Conservation (phyloP, 306 rosid species). For the Adenanthera pavonina region DNA sequence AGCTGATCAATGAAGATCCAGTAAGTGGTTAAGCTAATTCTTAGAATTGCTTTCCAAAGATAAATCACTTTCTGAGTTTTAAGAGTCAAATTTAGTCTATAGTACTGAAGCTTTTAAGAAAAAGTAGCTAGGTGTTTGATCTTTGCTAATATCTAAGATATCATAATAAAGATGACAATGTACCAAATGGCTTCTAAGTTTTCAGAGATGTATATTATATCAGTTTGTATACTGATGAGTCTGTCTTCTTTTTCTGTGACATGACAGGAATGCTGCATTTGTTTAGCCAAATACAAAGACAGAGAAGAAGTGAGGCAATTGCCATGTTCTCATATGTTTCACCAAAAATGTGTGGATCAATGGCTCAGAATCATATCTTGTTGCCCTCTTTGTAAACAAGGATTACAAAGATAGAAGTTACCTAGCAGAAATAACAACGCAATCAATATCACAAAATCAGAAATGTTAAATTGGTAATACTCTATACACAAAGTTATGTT, state of each 20-base stretch:
- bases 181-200: neutral
- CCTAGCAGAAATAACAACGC: neutral
- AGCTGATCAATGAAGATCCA: conserved; percentile 58
- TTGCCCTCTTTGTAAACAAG: conserved; percentile 96
- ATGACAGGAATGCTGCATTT: conserved; percentile 91
- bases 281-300: conserved; percentile 80
- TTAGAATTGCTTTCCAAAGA: neutral
- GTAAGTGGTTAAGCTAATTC: conserved; percentile 58
- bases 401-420: conserved; percentile 58
- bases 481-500: neutral
- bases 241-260: conserved; percentile 16
- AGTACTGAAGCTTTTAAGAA: neutral
- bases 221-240: conserved; percentile 15
- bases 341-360: conserved; percentile 90
- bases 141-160: neutral
- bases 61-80: neutral
- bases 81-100: neutral
- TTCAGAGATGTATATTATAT: neutral
- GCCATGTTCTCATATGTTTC: conserved; percentile 87
- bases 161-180: neutral
- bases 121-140: neutral
- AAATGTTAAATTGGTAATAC: neutral
- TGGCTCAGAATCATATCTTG: conserved; percentile 84
- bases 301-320: conserved; percentile 83
- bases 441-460: neutral